Evolutionary conservation across 2,329 filamentous ascomycete genomes (phyloP), one percentile per base, ranked within the genome.

Genomic region (Apiospora sp.): DNA sequence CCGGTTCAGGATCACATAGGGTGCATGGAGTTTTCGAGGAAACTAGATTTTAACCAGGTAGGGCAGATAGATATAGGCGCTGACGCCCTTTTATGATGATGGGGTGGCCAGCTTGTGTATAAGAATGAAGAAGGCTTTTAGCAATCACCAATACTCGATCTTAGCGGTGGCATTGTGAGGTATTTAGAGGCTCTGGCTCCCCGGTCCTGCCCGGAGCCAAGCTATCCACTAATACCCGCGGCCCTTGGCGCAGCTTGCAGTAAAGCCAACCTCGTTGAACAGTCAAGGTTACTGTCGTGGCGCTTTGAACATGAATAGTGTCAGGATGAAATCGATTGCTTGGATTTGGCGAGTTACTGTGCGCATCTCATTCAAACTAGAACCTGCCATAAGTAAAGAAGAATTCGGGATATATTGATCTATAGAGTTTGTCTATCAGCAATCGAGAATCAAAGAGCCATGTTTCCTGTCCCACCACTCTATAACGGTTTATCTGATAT

Each of bases 21-120:
- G 3, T 10, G 34, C n/a, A 64, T 64, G 58, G 58, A 41, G 58
- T 64, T 64, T 41, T n/a, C 34, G 19, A 64, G 58, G 58, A 41
- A 64, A 64, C 6, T 64, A 64, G 58, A 64, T 30, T 37, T 37
- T 64, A 12, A 10, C 46, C n/a, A n/a, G 19, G 46, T n/a, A 49
- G 22, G 46, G 22, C n/a, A 49, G 46, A 49, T 49, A 49, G 37
- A 64, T 34, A n/a, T n/a, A 64, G 30, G 22, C 14, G 4, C 30
- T 41, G 58, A 34, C 10, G 22, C 22, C 58, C 30, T 30, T 13
- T 13, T n/a, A 6, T 27, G n/a, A 14, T 51, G 30, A 14, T 22
- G 34, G 34, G 27, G 14, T 37, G 8, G n/a, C 41, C 22, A n/a
- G 34, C 58, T 64, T 41, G 19, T 41, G 30, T 61, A 61, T 37